Evolutionary conservation across 495 filamentous ascomycete genomes (phyloP), one percentile per base, ranked within the genome.

Genomic region (Neurospora hispaniola): DNA sequence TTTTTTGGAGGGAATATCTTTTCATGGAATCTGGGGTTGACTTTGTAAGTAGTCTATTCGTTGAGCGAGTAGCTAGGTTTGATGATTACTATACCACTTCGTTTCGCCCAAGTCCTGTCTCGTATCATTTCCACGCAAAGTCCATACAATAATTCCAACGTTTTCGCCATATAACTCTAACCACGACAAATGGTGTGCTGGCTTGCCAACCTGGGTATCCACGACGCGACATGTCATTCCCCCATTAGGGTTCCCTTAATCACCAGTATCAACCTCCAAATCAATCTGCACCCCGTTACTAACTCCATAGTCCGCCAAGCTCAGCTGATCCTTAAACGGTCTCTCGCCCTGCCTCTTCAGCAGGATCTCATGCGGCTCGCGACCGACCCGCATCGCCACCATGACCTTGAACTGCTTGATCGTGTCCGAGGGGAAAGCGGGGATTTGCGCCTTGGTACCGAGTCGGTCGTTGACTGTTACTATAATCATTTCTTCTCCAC

Each of bases 391-490:
- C 71, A 92, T 92, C 4, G 94, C 94, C 27, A 98, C 93, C 84
- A 93, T 89, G 54, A 92, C 90, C 81, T 98, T 98, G 86, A 98
- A 96, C 70, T 94, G 84, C 73, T 89, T 90, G 73, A 97, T 90
- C 38, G 88, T 88, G 81, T 98, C 94, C 20, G 87, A 90, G 3
- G 91, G 88, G 66, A 97, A 85, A 78, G 93, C 96, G 1, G 94
- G 94, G 73, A 98, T 94, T 68, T 91, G 89, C 66, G 93, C 92
- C 78, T 96, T 97, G 12, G 94, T 97, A 23, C 94, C 94, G 31
- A 98, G 84, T 38, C 94, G 88, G 82, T 98, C 94, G 78, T 98
- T 97, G 75, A 98, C 91, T 76, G 93, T 88, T 18, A 98, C 94
- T 31, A 96, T 88, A 71, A 97, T 98, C 91, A 97, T 94, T 42